phyloP scores from a whole-genome alignment of 106 monocot species.

The Allium sativum region DNA sequence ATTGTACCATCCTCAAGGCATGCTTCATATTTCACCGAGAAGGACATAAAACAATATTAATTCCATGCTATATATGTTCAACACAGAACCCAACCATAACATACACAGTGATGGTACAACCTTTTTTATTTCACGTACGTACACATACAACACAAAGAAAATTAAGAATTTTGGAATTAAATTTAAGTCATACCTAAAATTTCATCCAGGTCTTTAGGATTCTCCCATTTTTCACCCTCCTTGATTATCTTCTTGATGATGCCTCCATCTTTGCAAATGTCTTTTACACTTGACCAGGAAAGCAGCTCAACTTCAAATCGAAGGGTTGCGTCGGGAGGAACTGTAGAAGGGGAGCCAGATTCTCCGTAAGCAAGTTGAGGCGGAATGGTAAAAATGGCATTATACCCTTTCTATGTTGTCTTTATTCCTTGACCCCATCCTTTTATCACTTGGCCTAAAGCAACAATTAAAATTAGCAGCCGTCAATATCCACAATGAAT shows the following conservation, averaged over 20 bases:
- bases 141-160: background rate
- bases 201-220: constrained; percentile 75
- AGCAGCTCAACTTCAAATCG: constrained; percentile 76
- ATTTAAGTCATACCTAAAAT: constrained; percentile 44
- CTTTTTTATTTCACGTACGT: too few relatives aligned
- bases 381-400: constrained; percentile 63
- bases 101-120: too few relatives aligned
- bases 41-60: background rate
- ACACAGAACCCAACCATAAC: too few relatives aligned
- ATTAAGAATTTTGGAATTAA: background rate
- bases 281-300: constrained; percentile 67
- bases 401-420: constrained; percentile 74
- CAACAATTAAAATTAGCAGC: too few relatives aligned
- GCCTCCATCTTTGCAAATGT: constrained; percentile 74
- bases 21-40: constrained; percentile 69
- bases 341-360: constrained; percentile 48
- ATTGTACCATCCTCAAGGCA: constrained; percentile 67
- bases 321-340: constrained; percentile 63
- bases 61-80: too few relatives aligned
- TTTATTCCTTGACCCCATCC: constrained; percentile 75
- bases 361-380: constrained; percentile 59
- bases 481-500: too few relatives aligned
- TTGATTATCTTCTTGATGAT: constrained; percentile 53
- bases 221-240: constrained; percentile 81
- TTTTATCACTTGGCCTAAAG: constrained; percentile 61